Percentiles rank a stretch among this genome's conserved stretches.
Conservation (phyloP, 2,329 filamentous ascomycete species). For the Alternaria sp. region DNA sequence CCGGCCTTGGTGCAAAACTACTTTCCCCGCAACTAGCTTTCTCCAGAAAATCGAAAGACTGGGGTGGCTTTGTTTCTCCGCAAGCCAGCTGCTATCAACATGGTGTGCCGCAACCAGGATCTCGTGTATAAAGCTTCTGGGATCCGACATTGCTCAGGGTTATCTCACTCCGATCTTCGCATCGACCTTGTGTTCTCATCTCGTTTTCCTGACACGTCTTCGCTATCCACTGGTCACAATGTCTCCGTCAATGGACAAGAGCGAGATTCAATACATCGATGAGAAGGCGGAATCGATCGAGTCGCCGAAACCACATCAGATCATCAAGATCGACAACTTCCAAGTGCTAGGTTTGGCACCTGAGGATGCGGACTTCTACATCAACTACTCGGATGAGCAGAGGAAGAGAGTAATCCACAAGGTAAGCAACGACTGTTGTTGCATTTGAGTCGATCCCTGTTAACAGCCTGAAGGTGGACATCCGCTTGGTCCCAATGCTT, state of each 20-base stretch:
- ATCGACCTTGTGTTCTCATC: neutral
- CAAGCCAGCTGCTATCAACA: conserved; percentile 1
- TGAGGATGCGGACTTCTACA: conserved; percentile 35
- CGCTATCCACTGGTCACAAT: conserved; percentile 14
- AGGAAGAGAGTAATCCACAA: conserved; percentile 56
- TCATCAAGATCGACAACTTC: conserved; percentile 39
- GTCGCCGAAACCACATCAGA: conserved; percentile 28
- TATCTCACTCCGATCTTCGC: neutral
- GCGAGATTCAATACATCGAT: conserved; percentile 33
- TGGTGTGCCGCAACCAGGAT: neutral
- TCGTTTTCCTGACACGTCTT: neutral
- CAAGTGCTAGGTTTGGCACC: conserved; percentile 35
- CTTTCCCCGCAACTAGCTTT: conserved; percentile 12
- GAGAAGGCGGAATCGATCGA: conserved; percentile 32
- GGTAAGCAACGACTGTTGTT: neutral
- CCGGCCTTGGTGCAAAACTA: conserved; percentile 2
- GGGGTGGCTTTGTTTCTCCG: conserved; percentile 7
- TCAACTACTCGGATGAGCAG: conserved; percentile 50
- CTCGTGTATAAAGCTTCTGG: conserved; percentile 9
- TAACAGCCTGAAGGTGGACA: conserved; percentile 22
- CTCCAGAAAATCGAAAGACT: conserved; percentile 10
- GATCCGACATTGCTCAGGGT: neutral
- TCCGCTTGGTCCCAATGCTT: conserved; percentile 49
- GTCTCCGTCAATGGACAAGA: conserved; percentile 29
- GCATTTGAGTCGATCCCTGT: no score